phyloP scores from a whole-genome alignment of 345 rosid genomes.

The Bretschneidera sinensis region DNA sequence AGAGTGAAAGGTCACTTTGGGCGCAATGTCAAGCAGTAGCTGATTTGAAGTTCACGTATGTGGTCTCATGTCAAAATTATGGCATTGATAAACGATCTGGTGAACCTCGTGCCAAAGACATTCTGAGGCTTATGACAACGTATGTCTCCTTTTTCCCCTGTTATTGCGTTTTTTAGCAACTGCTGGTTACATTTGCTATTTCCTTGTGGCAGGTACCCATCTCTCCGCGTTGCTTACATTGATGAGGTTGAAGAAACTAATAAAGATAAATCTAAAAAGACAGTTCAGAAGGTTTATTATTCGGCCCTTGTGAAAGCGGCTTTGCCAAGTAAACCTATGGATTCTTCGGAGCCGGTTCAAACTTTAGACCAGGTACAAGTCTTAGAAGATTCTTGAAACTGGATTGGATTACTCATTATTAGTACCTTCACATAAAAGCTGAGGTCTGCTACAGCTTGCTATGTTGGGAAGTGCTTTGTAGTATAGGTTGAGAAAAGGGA shows the following conservation, averaged over 20 bases:
- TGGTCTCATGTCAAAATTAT: slow-evolving; percentile 76
- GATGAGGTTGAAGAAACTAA: slow-evolving; percentile 72
- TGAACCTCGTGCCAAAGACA: slow-evolving; percentile 67
- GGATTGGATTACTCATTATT: too few species aligned
- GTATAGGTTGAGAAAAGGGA: too few species aligned
- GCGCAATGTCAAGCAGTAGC: slow-evolving; percentile 78
- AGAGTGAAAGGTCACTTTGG: slow-evolving; percentile 52
- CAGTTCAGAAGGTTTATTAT: slow-evolving; percentile 54
- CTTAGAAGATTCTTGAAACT: too few species aligned
- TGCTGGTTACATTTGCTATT: slow-evolving; percentile 5
- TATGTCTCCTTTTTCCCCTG: slow-evolving; percentile 22
- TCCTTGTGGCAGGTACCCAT: slow-evolving; percentile 47
- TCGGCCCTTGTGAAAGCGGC: slow-evolving; percentile 74
- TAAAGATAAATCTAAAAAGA: slow-evolving; percentile 41
- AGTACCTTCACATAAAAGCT: too few species aligned
- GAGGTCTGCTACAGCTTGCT: too few species aligned
- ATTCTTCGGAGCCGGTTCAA: slow-evolving; percentile 65
- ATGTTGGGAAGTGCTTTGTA: too few species aligned
- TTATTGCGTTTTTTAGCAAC: slow-evolving; percentile 10
- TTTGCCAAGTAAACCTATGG: slow-evolving; percentile 51
- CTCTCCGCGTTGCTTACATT: slow-evolving; percentile 70
- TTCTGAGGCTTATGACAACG: slow-evolving; percentile 71
- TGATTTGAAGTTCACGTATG: slow-evolving; percentile 80
- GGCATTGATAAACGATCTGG: slow-evolving; percentile 68
- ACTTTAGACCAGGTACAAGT: slow-evolving; percentile 62